A percentile compares a stretch with the other conserved stretches of the same genome.
Conservation (phyloP, 2,329 filamentous ascomycete genomes). For the Xylaria sp. region DNA sequence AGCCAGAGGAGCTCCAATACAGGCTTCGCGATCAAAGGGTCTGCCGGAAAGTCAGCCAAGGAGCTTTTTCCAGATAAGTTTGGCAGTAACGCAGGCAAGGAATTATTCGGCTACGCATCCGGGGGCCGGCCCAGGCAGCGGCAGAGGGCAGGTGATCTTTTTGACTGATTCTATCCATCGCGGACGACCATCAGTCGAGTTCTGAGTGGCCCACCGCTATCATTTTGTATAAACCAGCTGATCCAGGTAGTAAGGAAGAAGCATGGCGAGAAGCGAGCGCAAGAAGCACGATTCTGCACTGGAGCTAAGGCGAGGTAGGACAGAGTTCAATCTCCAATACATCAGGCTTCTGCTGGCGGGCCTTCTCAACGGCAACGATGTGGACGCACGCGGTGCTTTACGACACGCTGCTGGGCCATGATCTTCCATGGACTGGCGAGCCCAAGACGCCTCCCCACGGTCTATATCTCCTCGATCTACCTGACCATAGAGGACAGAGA, state of each 20-base stretch:
- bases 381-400: not conserved
- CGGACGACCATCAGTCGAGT: not conserved
- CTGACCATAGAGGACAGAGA: not conserved
- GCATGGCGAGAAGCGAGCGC: not conserved
- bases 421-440: not conserved
- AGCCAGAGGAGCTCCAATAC: constrained; percentile 57
- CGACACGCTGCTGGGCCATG: not conserved
- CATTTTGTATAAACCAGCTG: not conserved
- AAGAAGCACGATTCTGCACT: not conserved
- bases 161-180: constrained; percentile 61
- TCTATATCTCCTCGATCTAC: not conserved
- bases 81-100: constrained; percentile 71
- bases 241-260: not conserved
- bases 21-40: constrained; percentile 75
- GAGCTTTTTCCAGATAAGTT: constrained; percentile 77
- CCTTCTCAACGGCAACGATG: not conserved
- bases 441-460: not conserved
- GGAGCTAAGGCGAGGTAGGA: not conserved
- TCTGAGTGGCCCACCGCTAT: not conserved
- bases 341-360: too few species aligned
- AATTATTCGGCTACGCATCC: constrained; percentile 72
- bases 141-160: constrained; percentile 78
- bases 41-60: constrained; percentile 63
- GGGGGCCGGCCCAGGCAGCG: constrained; percentile 68
- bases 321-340: not conserved